Conservation (phyloP, 441 rosid genomes). For the Syzygium malaccense region DNA sequence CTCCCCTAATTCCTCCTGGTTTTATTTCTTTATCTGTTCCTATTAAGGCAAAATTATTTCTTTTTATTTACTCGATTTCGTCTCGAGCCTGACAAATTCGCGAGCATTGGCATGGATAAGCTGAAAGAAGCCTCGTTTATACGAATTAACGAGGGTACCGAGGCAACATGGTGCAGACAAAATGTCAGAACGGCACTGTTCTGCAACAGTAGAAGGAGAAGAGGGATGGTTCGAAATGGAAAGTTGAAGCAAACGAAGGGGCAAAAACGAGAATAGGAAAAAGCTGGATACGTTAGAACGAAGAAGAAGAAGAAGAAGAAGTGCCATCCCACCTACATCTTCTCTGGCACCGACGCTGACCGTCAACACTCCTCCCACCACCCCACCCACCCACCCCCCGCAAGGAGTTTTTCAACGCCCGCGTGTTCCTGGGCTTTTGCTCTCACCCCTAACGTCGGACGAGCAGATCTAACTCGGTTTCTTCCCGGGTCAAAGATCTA, state of each 20-base stretch:
- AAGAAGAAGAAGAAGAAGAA: background rate
- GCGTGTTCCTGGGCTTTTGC: background rate
- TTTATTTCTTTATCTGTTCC: background rate
- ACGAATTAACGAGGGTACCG: too few species aligned
- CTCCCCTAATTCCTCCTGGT: background rate
- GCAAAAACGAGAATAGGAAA: background rate
- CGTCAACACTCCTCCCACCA: fast-evolving
- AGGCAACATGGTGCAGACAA: background rate
- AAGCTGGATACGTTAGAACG: background rate
- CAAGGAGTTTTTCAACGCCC: background rate
- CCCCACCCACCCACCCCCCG: background rate
- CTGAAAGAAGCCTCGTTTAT: background rate
- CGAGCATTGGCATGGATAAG: background rate
- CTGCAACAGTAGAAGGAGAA: background rate
- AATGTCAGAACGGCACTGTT: background rate
- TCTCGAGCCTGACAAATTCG: background rate
- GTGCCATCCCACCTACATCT: background rate
- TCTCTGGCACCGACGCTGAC: background rate
- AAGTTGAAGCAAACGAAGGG: background rate
- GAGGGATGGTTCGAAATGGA: background rate
- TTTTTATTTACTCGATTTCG: background rate
- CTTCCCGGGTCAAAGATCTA: background rate
- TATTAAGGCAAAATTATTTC: background rate
- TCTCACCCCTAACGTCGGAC: background rate
- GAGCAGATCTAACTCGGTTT: background rate